phyloP scores from a whole-genome alignment of 495 filamentous ascomycete species.

The Podospora tetraspora region DNA sequence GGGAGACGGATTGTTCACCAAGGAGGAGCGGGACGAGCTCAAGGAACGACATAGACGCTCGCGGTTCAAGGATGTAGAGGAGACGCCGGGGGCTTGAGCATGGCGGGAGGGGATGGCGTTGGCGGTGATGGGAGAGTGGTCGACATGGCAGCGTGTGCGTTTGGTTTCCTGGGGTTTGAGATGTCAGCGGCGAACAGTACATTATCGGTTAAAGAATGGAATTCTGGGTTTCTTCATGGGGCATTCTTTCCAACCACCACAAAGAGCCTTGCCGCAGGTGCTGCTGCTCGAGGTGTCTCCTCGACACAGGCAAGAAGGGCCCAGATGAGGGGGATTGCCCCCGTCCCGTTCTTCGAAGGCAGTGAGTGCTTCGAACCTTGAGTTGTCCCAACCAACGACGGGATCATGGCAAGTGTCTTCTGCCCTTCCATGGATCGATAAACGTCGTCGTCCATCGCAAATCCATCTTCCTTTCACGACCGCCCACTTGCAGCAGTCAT shows the following conservation, averaged over 20 bases:
- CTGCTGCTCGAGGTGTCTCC: neutral
- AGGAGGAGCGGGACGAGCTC: slow-evolving; percentile 24
- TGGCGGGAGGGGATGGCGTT: neutral
- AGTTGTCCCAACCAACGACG: neutral
- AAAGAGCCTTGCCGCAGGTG: neutral
- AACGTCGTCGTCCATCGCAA: neutral
- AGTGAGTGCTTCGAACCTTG: neutral
- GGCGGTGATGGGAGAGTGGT: neutral
- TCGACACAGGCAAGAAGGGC: neutral
- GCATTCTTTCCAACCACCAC: neutral
- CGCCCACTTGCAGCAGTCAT: neutral
- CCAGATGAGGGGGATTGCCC: neutral
- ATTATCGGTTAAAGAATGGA: neutral
- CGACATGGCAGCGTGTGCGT: neutral
- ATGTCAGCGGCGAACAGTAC: neutral
- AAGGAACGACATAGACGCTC: slow-evolving; percentile 20
- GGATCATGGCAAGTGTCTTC: neutral
- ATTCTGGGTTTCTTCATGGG: neutral
- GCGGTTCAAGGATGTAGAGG: slow-evolving; percentile 23
- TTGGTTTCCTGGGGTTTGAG: neutral
- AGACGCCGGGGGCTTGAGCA: slow-evolving; percentile 24
- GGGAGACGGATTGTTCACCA: slow-evolving; percentile 30
- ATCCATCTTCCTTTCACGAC: neutral
- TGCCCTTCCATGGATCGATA: neutral
- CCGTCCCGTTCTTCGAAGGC: neutral